A percentile compares a stretch with the other conserved stretches of the same genome.
These are phyloP conservation scores for Colletotrichum incanum DNA, from an alignment of 2,329 filamentous ascomycete species.

Conservation along the genomic window DNA sequence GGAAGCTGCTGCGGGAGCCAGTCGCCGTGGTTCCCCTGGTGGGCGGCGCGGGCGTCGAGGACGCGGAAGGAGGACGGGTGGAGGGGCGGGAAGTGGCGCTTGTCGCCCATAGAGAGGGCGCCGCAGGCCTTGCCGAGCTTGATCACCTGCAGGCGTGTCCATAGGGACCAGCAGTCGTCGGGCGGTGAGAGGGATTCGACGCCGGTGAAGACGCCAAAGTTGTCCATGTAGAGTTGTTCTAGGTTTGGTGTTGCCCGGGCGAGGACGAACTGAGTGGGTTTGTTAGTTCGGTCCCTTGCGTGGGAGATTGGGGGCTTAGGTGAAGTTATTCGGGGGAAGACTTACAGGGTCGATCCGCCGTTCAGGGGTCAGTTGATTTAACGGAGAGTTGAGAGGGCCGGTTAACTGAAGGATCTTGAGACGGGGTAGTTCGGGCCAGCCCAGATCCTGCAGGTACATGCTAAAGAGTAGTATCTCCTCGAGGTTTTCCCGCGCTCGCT, in stretches of 20 bases:
- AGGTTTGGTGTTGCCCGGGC: slow-evolving; percentile 39
- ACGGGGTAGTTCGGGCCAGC: slow-evolving; percentile 38
- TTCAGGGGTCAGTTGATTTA: slow-evolving; percentile 27
- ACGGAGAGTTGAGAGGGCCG: slow-evolving; percentile 27
- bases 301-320: too few relatives aligned
- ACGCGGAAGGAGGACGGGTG: slow-evolving; percentile 45
- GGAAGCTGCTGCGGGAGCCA: slow-evolving; percentile 46
- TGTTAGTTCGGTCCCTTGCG: background rate
- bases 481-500: slow-evolving; percentile 27
- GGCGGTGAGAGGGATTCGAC: slow-evolving; percentile 36
- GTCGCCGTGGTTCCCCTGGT: slow-evolving; percentile 53
- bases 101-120: slow-evolving; percentile 41
- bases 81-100: slow-evolving; percentile 42
- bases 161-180: slow-evolving; percentile 45
- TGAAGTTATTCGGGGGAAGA: background rate
- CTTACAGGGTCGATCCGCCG: slow-evolving; percentile 35
- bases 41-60: slow-evolving; percentile 47
- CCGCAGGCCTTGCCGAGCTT: slow-evolving; percentile 46
- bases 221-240: slow-evolving; percentile 37
- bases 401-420: slow-evolving; percentile 37
- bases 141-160: slow-evolving; percentile 52
- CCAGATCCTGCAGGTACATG: slow-evolving; percentile 37
- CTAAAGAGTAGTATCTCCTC: slow-evolving; percentile 26
- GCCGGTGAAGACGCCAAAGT: slow-evolving; percentile 38
- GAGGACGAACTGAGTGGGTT: slow-evolving; percentile 25